Percentiles rank a stretch among this genome's conserved stretches.
Conservation (phyloP, 1,139 yeast species). For the Candida smagusa region DNA sequence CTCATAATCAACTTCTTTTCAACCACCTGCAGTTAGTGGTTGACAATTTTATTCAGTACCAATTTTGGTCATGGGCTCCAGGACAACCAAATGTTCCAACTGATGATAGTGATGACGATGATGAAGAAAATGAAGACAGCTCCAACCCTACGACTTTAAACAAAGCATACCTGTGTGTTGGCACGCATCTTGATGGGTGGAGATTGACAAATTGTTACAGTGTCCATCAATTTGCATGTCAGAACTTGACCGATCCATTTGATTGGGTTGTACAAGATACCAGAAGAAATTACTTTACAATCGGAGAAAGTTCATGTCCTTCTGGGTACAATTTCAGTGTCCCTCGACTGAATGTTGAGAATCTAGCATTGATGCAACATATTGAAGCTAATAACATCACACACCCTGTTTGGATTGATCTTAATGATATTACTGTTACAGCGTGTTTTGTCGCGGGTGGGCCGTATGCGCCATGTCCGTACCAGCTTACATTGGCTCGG, state of each 20-base stretch:
- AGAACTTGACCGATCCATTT: constrained; percentile 31
- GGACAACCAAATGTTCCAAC: constrained; percentile 43
- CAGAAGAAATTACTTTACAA: constrained; percentile 50
- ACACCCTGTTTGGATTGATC: constrained; percentile 70
- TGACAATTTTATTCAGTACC: constrained; percentile 22
- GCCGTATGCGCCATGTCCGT: constrained; percentile 75
- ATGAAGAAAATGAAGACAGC: not conserved
- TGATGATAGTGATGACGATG: constrained; percentile 5
- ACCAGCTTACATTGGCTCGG: constrained; percentile 51
- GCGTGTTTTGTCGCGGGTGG: constrained; percentile 91
- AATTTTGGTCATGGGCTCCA: constrained; percentile 72
- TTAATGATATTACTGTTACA: constrained; percentile 71
- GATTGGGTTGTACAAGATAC: constrained; percentile 47
- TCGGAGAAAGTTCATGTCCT: constrained; percentile 46
- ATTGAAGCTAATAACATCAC: constrained; percentile 16
- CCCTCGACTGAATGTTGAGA: constrained; percentile 51
- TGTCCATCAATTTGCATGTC: constrained; percentile 54
- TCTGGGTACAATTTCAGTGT: constrained; percentile 47
- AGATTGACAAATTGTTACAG: constrained; percentile 61
- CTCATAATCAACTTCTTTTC: constrained; percentile 9
- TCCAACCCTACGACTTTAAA: constrained; percentile 12
- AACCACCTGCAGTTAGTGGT: constrained; percentile 12
- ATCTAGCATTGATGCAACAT: constrained; percentile 26
- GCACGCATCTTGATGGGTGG: constrained; percentile 51
- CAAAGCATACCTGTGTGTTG: constrained; percentile 62